These are phyloP conservation scores for Chaetomiaceae sp. DNA, from an alignment of 2,329 filamentous ascomycete genomes.

Conservation along the genomic window DNA sequence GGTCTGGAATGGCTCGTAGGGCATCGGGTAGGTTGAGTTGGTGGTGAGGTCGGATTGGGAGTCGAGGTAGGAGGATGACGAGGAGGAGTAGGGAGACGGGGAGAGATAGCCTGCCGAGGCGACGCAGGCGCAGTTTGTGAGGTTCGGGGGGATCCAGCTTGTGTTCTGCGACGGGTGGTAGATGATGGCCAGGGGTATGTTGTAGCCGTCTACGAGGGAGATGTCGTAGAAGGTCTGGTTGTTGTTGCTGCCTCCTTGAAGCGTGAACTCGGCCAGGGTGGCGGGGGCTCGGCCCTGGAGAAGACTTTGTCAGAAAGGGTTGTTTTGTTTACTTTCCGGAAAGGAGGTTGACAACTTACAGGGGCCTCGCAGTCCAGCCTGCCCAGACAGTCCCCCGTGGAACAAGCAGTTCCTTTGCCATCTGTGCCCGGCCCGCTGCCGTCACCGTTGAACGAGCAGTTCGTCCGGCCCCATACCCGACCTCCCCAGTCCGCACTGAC, in stretches of 20 bases:
- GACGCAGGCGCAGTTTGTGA: slow-evolving; percentile 73
- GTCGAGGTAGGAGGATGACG: not conserved
- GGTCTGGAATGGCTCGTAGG: slow-evolving; percentile 57
- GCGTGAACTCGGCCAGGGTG: slow-evolving; percentile 76
- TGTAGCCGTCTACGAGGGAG: slow-evolving; percentile 81
- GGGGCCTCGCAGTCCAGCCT: slow-evolving; percentile 64
- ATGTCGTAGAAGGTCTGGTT: slow-evolving; percentile 78
- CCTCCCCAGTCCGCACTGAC: slow-evolving; percentile 76
- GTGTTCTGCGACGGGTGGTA: slow-evolving; percentile 59
- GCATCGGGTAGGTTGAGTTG: slow-evolving; percentile 51
- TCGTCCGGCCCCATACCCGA: slow-evolving; percentile 77
- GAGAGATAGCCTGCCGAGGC: slow-evolving; percentile 62
- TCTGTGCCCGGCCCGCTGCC: slow-evolving; percentile 48
- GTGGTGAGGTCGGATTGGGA: not conserved
- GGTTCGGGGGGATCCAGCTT: slow-evolving; percentile 66
- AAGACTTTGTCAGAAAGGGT: not conserved
- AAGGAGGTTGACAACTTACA: slow-evolving; percentile 42
- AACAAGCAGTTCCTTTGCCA: slow-evolving; percentile 55
- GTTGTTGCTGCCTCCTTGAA: slow-evolving; percentile 58
- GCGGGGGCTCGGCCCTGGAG: slow-evolving; percentile 64
- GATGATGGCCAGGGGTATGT: slow-evolving; percentile 64
- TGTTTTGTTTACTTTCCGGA: not conserved
- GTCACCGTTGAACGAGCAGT: slow-evolving; percentile 69
- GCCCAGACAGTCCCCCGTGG: slow-evolving; percentile 72
- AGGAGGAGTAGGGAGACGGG: slow-evolving; percentile 38